Conservation (phyloP, 805 yeast genomes). For the Hanseniaspora hatyaiensis region DNA sequence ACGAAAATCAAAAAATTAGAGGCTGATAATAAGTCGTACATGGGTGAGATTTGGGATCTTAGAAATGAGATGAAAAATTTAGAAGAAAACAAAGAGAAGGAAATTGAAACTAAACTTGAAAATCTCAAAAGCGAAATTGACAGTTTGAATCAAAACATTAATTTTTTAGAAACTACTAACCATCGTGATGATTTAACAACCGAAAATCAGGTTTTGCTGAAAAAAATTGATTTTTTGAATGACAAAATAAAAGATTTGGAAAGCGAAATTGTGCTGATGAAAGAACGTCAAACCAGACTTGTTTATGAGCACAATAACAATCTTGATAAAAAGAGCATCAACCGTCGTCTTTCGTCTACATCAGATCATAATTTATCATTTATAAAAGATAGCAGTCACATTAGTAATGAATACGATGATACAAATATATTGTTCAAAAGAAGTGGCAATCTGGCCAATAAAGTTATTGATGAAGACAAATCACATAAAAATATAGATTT, state of each 20-base stretch:
- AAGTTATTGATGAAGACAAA: not conserved
- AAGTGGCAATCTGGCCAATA: not conserved
- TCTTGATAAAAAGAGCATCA: too few species aligned
- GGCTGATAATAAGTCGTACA: not conserved
- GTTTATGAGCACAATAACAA: too few species aligned
- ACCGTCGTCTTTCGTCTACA: not conserved
- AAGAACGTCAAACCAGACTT: not conserved
- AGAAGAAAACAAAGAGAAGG: not conserved
- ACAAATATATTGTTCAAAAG: not conserved
- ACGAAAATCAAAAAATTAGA: not conserved
- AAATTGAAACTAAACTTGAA: not conserved
- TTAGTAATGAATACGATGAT: not conserved
- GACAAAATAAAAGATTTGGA: not conserved
- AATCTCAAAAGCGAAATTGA: not conserved
- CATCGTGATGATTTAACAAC: not conserved
- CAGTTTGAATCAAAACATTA: not conserved
- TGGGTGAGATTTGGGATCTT: constrained; percentile 1
- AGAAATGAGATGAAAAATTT: not conserved
- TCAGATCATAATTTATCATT: not conserved
- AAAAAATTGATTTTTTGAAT: not conserved
- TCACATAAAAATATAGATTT: not conserved
- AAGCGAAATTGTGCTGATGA: not conserved
- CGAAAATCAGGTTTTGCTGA: not conserved
- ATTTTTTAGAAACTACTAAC: not conserved
- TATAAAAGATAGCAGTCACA: not conserved